Evolutionary conservation across 176 grass and related monocot species (phyloP), one percentile per base, ranked within the genome.

Genomic region (Lolium multiflorum): DNA sequence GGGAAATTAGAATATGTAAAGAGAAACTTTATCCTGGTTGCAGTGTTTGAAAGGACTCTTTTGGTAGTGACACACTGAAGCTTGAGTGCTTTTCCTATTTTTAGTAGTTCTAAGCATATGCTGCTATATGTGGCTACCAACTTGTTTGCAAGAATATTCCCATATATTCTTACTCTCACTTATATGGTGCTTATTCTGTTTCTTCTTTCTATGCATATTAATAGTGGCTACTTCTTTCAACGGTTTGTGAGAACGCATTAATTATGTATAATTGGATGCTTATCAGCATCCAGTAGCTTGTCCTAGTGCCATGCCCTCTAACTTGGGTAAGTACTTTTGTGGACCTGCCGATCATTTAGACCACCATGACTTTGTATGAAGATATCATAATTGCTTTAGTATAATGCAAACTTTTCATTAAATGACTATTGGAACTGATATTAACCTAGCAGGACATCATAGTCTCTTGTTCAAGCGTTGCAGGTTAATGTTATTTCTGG

Each of bases 21-120:
- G 26, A 4, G 20, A 56, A 74, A 62, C 11, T 67, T 12, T 61
- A 25, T 86, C 26, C 71, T 77, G 14, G 50, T 43, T 62, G 61
- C 71, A 86, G 41, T 60, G 51, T 70, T 86, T 52, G 26, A 82
- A 62, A 62, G 80, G 88, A 26, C 71, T 54, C 64, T 82, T 86
- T 3, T 70, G 72, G 21, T 55, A 61, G 28, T 43, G 52, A 78
- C 22, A 65, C 11, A 22, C 13, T 17, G 44, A 79, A n/a, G 9
- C 20, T 0, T 28, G 4, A 51, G 26, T 5, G n/a, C 11, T 50
- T 39, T 80, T 78, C 7, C 52, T 90, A 26, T 77, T 71, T 82
- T 44, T 49, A 43, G 50, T 80, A 52, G 14, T 74, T 81, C 11
- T n/a, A 17, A 15, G 20, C 52, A 65, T 68, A 80, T 80, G 49